These are phyloP conservation scores for Cordyceps cateniannulata DNA, from an alignment of 2,329 filamentous ascomycete genomes.

Conservation along the genomic window DNA sequence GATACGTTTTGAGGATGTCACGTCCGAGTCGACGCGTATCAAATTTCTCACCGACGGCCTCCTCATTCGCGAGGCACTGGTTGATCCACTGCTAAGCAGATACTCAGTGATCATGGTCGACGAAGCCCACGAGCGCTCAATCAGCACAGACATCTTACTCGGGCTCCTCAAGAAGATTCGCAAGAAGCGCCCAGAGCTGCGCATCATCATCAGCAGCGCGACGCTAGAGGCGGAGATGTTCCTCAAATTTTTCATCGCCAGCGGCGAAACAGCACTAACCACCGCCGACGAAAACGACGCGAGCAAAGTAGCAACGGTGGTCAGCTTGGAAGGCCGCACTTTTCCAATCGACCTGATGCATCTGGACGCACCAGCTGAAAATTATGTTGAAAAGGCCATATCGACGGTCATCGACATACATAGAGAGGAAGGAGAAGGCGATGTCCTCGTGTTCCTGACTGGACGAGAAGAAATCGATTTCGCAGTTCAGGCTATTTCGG, in stretches of 20 bases:
- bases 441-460: conserved; percentile 86
- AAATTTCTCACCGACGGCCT: conserved; percentile 95
- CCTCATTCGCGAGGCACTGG: conserved; percentile 82
- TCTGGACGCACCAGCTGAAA: conserved; percentile 67
- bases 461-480: conserved; percentile 89
- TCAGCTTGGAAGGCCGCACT: conserved; percentile 80
- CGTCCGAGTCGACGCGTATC: conserved; percentile 76
- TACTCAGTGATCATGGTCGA: conserved; percentile 98
- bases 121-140: conserved; percentile 88
- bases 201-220: conserved; percentile 87
- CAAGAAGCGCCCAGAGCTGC: conserved; percentile 70
- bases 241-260: conserved; percentile 62
- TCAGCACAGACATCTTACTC: conserved; percentile 86
- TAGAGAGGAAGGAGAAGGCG: conserved; percentile 69
- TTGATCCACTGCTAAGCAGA: conserved; percentile 81
- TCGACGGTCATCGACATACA: conserved; percentile 86
- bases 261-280: conserved; percentile 28
- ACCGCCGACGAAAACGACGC: conserved; percentile 23
- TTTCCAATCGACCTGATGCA: conserved; percentile 87
- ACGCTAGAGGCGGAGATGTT: conserved; percentile 88
- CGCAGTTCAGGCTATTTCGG: conserved; percentile 70
- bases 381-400: conserved; percentile 80
- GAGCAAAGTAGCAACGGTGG: conserved; percentile 43
- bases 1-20: conserved; percentile 87
- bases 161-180: conserved; percentile 92